Percentiles rank a stretch among this genome's conserved stretches.
Conservation (phyloP, 73 alveolate species). For the Urostyla sp. region DNA sequence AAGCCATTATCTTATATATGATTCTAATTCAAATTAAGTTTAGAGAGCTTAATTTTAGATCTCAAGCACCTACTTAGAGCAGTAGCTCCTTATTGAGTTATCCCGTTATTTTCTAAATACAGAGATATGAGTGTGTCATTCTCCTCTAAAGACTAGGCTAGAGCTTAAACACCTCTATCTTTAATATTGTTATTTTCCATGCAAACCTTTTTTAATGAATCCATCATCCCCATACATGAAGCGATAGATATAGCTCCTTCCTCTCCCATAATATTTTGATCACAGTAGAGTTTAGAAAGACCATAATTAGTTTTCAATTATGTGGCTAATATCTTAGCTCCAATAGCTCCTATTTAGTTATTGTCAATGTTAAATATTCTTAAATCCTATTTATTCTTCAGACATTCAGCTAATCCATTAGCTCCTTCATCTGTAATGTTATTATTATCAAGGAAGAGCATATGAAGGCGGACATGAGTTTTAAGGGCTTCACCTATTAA, state of each 20-base stretch:
- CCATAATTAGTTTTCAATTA: conserved; percentile 63
- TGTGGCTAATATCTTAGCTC: conserved; percentile 54
- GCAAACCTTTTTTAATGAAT: conserved; percentile 62
- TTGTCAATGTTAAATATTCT: conserved; percentile 69
- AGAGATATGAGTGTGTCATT: conserved; percentile 58
- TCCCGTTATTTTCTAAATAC: conserved; percentile 54
- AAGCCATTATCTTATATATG: conserved; percentile 53
- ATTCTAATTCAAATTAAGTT: conserved; percentile 46
- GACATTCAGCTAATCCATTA: conserved; percentile 67
- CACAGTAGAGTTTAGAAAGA: conserved; percentile 62
- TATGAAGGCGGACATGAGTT: conserved; percentile 74
- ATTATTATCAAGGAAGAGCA: conserved; percentile 69
- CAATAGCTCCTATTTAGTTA: conserved; percentile 67
- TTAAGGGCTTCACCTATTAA: conserved; percentile 64
- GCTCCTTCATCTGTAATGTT: conserved; percentile 59
- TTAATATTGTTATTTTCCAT: conserved; percentile 56
- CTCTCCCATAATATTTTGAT: conserved; percentile 66
- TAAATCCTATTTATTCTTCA: conserved; percentile 68
- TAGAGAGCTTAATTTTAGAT: conserved; percentile 48
- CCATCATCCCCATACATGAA: conserved; percentile 53
- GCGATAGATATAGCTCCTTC: conserved; percentile 73
- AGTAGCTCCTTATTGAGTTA: conserved; percentile 54
- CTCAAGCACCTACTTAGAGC: conserved; percentile 16
- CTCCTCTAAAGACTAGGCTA: conserved; percentile 22
- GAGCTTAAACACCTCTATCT: conserved; percentile 49